Percentiles rank a stretch among this genome's conserved stretches.
Evolutionary conservation across 2,329 filamentous ascomycete species (phyloP).

Genomic region (Nectriaceae sp.): DNA sequence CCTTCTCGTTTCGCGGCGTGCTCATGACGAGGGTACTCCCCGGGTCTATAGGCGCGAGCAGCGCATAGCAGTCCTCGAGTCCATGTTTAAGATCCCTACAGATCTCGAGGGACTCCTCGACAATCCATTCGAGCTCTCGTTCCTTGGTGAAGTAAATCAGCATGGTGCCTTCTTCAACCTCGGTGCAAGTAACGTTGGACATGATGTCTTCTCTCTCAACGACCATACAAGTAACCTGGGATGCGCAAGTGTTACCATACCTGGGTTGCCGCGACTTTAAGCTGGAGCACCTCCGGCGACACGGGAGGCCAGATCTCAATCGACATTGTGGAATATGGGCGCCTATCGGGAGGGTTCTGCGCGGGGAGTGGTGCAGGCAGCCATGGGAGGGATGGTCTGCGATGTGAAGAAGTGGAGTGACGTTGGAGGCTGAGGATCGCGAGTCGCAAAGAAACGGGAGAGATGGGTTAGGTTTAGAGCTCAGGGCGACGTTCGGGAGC

Average conservation of each 20-base stretch:
- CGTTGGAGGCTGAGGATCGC: conserved; percentile 2
- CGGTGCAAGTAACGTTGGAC: neutral
- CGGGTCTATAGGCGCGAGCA: conserved; percentile 81
- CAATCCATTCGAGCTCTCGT: conserved; percentile 58
- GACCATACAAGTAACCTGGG: neutral
- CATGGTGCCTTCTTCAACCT: conserved; percentile 16
- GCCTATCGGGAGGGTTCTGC: conserved; percentile 15
- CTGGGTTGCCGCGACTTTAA: conserved; percentile 51
- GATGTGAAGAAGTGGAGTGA: neutral
- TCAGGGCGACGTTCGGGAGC: conserved; percentile 3
- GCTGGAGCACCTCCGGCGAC: conserved; percentile 51
- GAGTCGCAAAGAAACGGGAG: too few species aligned
- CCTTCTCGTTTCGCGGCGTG: conserved; percentile 80
- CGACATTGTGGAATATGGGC: conserved; percentile 55
- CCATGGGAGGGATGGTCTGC: conserved; percentile 21
- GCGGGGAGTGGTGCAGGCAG: conserved; percentile 15
- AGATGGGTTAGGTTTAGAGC: conserved; percentile 9
- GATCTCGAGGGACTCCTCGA: conserved; percentile 49
- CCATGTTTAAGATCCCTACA: conserved; percentile 60
- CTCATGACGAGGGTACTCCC: conserved; percentile 89
- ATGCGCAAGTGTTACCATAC: conserved; percentile 38
- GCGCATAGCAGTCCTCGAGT: conserved; percentile 83
- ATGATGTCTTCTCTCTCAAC: neutral
- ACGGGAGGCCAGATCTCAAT: conserved; percentile 61
- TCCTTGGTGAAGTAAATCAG: conserved; percentile 38